A percentile compares a stretch with the other conserved stretches of the same genome.
Conservation (phyloP, 148 eudicot genomes). For the Talinum fruticosum region DNA sequence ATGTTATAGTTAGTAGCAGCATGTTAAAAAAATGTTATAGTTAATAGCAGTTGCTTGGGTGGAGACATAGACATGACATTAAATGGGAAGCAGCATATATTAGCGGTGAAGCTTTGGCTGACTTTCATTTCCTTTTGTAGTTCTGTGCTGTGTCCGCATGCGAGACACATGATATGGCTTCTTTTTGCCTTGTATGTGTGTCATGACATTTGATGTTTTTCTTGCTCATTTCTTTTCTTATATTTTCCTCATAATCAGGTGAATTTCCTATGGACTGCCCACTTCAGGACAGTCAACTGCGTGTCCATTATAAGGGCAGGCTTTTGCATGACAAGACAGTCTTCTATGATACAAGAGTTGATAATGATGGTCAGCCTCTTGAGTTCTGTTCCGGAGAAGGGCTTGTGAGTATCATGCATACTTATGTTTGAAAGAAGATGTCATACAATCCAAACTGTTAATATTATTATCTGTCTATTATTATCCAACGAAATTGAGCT, state of each 20-base stretch:
- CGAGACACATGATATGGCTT: background rate
- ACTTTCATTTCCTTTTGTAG: too few relatives aligned
- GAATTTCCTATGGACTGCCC: constrained; percentile 99
- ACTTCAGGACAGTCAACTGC: constrained; percentile 88
- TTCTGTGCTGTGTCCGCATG: too few relatives aligned
- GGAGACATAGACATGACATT: too few relatives aligned
- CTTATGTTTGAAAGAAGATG: background rate
- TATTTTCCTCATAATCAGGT: constrained; percentile 45
- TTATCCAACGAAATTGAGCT: background rate
- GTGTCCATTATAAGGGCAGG: constrained; percentile 89
- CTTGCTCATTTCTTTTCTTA: constrained; percentile 3
- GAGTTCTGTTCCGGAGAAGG: constrained; percentile 99
- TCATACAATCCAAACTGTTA: background rate
- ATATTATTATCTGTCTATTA: background rate
- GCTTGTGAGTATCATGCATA: constrained; percentile 55
- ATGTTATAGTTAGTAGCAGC: too few relatives aligned
- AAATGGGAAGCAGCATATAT: too few relatives aligned
- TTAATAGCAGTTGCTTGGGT: too few relatives aligned
- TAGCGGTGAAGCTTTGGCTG: too few relatives aligned
- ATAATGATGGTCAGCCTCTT: constrained; percentile 86
- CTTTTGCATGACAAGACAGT: constrained; percentile 74
- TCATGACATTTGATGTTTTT: too few relatives aligned
- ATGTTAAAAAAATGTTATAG: too few relatives aligned
- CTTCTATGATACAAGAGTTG: constrained; percentile 83
- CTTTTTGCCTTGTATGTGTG: background rate